Conservation (phyloP, 768 basidiomycete species). For the Rhizopogon vinicolor region DNA sequence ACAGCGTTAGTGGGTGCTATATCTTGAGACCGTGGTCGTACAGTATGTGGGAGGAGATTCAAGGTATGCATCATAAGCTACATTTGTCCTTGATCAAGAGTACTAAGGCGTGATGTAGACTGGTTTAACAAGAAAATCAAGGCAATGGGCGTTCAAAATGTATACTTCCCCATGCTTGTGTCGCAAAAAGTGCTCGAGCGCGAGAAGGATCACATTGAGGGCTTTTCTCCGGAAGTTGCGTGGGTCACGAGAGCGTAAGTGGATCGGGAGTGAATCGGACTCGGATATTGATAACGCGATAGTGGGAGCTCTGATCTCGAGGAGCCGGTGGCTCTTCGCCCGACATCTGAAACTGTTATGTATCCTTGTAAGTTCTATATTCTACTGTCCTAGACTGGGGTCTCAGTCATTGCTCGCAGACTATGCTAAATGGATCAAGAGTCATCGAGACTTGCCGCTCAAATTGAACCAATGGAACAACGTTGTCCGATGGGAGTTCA, state of each 20-base stretch:
- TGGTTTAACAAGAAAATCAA: constrained; percentile 96
- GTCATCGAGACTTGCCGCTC: constrained; percentile 93
- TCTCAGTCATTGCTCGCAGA: constrained; percentile 39
- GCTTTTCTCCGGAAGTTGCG: constrained; percentile 99
- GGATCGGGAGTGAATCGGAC: background rate
- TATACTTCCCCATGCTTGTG: constrained; percentile 99
- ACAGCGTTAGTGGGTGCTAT: constrained; percentile 98
- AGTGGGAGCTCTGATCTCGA: constrained; percentile 92
- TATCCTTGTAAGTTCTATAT: constrained; percentile 75
- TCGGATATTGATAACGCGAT: constrained; percentile 4
- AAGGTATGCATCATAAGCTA: constrained; percentile 45
- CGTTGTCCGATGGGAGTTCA: constrained; percentile 99
- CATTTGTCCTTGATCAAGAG: background rate
- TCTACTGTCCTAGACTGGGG: background rate
- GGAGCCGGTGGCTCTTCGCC: constrained; percentile 96
- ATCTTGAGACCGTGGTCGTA: constrained; percentile 98
- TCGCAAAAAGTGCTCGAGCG: constrained; percentile 88
- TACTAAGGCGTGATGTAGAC: constrained; percentile 35
- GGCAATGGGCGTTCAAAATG: constrained; percentile 92
- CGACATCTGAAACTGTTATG: constrained; percentile 99
- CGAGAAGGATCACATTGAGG: constrained; percentile 98
- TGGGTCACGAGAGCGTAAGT: constrained; percentile 97
- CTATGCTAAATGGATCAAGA: constrained; percentile 99
- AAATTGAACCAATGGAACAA: constrained; percentile 99
- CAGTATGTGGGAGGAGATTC: constrained; percentile 95